phyloP scores from a whole-genome alignment of 345 rosid genomes.

The Corchorus olitorius region DNA sequence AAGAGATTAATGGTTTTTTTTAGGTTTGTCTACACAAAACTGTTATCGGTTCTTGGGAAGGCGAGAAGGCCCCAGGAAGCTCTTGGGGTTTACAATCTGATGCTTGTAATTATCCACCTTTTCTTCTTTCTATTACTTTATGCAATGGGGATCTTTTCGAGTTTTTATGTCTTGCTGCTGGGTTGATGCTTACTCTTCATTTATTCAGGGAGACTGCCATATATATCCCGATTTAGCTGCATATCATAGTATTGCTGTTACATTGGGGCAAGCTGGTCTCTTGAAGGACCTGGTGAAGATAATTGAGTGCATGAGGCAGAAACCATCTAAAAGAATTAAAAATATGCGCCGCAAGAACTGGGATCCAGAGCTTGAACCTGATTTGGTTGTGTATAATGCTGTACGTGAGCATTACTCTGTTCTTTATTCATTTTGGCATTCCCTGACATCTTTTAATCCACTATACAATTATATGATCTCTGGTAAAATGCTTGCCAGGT shows the following conservation, averaged over 20 bases:
- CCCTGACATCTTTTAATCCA: not conserved
- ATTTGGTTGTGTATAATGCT: conserved; percentile 88
- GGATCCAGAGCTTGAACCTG: conserved; percentile 88
- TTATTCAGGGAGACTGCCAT: conserved; percentile 65
- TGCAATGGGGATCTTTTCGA: conserved; percentile 3
- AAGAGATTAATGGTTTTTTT: conserved; percentile 25
- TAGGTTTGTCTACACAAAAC: conserved; percentile 96
- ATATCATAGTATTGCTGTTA: conserved; percentile 75
- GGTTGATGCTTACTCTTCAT: conserved; percentile 33
- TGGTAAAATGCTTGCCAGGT: conserved; percentile 46
- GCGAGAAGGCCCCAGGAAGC: conserved; percentile 76
- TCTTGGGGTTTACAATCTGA: conserved; percentile 61
- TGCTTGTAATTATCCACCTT: conserved; percentile 62
- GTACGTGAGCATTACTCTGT: conserved; percentile 49
- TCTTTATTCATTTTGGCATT: conserved; percentile 13
- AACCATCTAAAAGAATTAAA: conserved; percentile 52
- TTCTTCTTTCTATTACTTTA: conserved; percentile 15
- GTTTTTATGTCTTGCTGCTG: conserved; percentile 22
- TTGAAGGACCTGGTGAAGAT: conserved; percentile 68
- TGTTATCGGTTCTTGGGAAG: conserved; percentile 78
- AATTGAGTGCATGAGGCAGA: conserved; percentile 80
- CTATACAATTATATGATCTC: conserved; percentile 11
- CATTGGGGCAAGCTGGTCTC: conserved; percentile 88
- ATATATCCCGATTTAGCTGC: conserved; percentile 94
- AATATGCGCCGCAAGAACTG: conserved; percentile 57